Conservation (phyloP, 2,329 filamentous ascomycete species). For the Botryosphaeria dothidea region DNA sequence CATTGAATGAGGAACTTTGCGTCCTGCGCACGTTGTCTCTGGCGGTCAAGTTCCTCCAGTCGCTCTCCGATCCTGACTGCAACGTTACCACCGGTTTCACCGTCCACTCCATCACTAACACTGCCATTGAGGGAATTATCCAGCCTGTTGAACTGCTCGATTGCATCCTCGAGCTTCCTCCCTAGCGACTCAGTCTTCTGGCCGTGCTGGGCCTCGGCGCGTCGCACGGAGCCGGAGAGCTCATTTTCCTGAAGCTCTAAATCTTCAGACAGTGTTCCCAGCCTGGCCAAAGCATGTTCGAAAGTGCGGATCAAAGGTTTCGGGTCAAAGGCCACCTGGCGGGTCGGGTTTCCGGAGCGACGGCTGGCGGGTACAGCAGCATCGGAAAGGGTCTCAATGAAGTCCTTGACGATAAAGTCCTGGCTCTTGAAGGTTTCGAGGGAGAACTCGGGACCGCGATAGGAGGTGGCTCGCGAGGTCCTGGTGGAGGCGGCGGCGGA, state of each 20-base stretch:
- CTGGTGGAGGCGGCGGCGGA: constrained; percentile 43
- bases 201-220: constrained; percentile 89
- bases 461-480: constrained; percentile 43
- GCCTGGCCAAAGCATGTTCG: constrained; percentile 71
- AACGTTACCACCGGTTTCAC: constrained; percentile 72
- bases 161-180: constrained; percentile 85
- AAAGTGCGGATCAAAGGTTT: constrained; percentile 97
- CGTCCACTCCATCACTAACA: constrained; percentile 52
- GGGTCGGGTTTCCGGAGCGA: constrained; percentile 61
- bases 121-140: constrained; percentile 77
- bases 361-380: constrained; percentile 77
- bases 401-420: constrained; percentile 98
- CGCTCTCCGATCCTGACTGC: constrained; percentile 94
- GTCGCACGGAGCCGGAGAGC: constrained; percentile 81
- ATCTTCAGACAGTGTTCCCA: constrained; percentile 75
- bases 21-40: constrained; percentile 85
- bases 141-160: constrained; percentile 86
- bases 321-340: constrained; percentile 72
- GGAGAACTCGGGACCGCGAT: constrained; percentile 76
- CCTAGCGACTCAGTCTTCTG: constrained; percentile 86
- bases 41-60: constrained; percentile 90
- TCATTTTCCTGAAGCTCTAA: constrained; percentile 90
- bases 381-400: constrained; percentile 90
- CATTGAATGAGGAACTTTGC: constrained; percentile 95
- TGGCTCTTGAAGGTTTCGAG: constrained; percentile 69